Evolutionary conservation across 164 flowering plant species (phyloP).

Genomic region (Chimonanthus salicifolius): DNA sequence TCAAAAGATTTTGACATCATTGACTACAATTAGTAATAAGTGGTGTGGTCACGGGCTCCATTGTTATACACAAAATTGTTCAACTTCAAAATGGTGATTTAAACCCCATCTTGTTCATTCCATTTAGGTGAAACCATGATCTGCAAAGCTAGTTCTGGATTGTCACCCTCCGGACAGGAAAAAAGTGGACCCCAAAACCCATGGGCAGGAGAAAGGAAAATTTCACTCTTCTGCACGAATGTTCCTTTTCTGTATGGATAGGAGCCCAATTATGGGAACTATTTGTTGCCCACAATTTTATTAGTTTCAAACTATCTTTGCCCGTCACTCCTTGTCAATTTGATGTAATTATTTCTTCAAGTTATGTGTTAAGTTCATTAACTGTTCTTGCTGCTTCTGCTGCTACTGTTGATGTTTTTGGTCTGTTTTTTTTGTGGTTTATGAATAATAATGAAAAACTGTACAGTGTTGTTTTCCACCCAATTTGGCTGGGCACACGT

Average conservation of each 20-base stretch:
- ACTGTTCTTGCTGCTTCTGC: background rate
- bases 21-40: background rate
- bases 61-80: background rate
- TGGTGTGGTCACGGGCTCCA: background rate
- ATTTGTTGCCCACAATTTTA: background rate
- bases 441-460: background rate
- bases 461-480: constrained; percentile 87
- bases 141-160: background rate
- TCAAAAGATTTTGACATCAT: too few relatives aligned
- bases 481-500: constrained; percentile 53
- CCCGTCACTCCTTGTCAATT: background rate
- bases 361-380: too few relatives aligned
- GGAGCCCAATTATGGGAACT: too few relatives aligned
- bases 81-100: too few relatives aligned
- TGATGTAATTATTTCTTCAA: background rate
- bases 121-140: background rate
- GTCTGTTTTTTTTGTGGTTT: background rate
- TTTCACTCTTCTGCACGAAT: background rate
- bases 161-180: background rate
- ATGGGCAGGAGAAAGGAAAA: background rate
- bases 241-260: too few relatives aligned
- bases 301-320: background rate
- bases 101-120: background rate
- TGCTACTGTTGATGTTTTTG: too few relatives aligned
- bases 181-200: background rate